These are phyloP conservation scores for Chlorella vulgaris DNA, from an alignment of 139 green algal species.

Conservation along the genomic window DNA sequence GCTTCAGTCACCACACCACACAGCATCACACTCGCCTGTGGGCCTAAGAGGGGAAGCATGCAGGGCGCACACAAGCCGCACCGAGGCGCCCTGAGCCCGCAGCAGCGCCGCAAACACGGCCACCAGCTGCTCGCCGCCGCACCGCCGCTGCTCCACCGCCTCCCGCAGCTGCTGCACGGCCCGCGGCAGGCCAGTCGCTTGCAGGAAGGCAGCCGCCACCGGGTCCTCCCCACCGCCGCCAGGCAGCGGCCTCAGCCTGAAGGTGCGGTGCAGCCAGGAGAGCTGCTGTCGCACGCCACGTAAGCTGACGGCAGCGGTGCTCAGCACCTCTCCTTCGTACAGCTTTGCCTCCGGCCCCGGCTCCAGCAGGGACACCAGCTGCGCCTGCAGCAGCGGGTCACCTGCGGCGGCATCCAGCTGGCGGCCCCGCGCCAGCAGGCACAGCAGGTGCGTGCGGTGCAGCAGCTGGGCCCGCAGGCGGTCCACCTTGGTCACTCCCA, in stretches of 20 bases:
- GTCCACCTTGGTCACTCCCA: conserved; percentile 40
- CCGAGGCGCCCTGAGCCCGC: conserved; percentile 60
- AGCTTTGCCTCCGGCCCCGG: background rate
- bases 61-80: conserved; percentile 46
- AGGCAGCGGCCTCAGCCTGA: conserved; percentile 9
- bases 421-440: conserved; percentile 62
- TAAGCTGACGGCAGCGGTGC: background rate
- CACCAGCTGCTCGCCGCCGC: conserved; percentile 64
- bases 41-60: conserved; percentile 18
- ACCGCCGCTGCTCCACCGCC: conserved; percentile 19
- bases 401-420: conserved; percentile 61
- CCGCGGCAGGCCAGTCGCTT: background rate
- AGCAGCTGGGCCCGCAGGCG: conserved; percentile 53
- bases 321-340: background rate
- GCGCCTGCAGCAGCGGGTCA: conserved; percentile 62
- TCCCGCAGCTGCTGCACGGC: conserved; percentile 15
- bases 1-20: too few species aligned
- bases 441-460: conserved; percentile 69
- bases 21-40: background rate
- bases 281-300: conserved; percentile 42
- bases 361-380: conserved; percentile 59
- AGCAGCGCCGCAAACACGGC: conserved; percentile 77
- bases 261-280: conserved; percentile 43
- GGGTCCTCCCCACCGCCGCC: background rate
- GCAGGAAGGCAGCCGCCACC: background rate